Evolutionary conservation across 2,329 filamentous ascomycete genomes (phyloP), one percentile per base, ranked within the genome.

Genomic region (Calonectria honghensis): DNA sequence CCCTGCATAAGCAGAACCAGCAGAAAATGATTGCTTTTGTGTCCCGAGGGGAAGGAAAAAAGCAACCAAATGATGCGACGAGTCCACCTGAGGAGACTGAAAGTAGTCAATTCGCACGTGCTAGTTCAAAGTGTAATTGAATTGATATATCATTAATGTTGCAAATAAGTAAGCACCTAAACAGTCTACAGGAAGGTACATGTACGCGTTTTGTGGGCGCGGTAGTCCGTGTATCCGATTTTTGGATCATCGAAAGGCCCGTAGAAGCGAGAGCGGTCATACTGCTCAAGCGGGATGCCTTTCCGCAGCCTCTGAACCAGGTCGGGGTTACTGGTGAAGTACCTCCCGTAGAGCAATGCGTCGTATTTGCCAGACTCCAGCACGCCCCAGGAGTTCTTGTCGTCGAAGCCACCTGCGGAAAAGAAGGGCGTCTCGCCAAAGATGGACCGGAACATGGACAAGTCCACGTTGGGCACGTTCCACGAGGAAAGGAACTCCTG

Each of bases 361-460:
- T 90, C 88, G 68, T 88, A 89, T 32, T 81, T 85, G 3, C 85
- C 86, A 2, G 90, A 78, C 51, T 84, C 82, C 0, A 83, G 3
- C 0, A 89, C 85, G 2, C 87, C 88, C 84, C 86, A 89, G 0
- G 85, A 85, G 75, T 90, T 91, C 48, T 83, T 84, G 52, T 90
- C 85, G 67, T 89, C 84, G 82, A 88, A 92, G 0, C 90, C 90
- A 7, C 90, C 90, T 0, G 88, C 90, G 0, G 89, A 88, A 75
- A 92, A 87, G 82, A 92, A 90, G 0, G 89, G 90, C 0, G 89
- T 89, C 7, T 84, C 81, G 2, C 86, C 87, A 67, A 90, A 88
- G 73, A 91, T 91, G 14, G 85, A 76, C 27, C 89, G 87, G 78
- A 91, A 90, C 3, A 83, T 71, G 10, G 85, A 84, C 1, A 91